phyloP scores from a whole-genome alignment of 768 basidiomycete genomes.

The Tricholomella constricta region DNA sequence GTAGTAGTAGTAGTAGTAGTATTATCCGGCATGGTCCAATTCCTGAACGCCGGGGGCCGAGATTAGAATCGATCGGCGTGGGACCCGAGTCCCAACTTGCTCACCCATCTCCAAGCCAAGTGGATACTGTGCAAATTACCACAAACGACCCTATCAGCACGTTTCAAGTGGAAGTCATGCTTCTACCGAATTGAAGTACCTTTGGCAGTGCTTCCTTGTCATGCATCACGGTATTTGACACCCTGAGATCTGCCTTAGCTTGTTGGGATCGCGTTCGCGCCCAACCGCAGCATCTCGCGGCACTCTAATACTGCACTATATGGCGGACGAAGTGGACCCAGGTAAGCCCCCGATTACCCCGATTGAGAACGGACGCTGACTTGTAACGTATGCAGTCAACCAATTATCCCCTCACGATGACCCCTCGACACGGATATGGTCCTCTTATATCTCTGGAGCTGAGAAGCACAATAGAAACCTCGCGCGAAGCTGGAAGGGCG shows the following conservation, averaged over 20 bases:
- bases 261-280: not conserved
- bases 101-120: too few relatives aligned
- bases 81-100: too few relatives aligned
- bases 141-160: too few relatives aligned
- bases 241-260: not conserved
- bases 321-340: slow-evolving; percentile 2
- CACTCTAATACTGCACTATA: too few relatives aligned
- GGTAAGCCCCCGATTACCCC: not conserved
- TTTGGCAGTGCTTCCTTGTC: not conserved
- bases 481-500: slow-evolving; percentile 39
- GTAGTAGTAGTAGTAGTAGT: too few relatives aligned
- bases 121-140: too few relatives aligned
- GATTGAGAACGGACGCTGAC: not conserved
- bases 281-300: too few relatives aligned
- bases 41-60: too few relatives aligned
- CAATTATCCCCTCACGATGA: slow-evolving; percentile 27
- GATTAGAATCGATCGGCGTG: too few relatives aligned
- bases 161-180: not conserved
- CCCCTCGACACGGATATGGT: slow-evolving; percentile 41
- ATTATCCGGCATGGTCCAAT: too few relatives aligned
- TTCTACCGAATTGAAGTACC: not conserved
- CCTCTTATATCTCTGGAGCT: slow-evolving; percentile 35
- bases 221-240: not conserved
- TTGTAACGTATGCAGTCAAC: not conserved
- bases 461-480: slow-evolving; percentile 33